Base-by-base conservation (phyloP, 1,284 basidiomycete genomes). In the Leccinum pachyderme region DNA sequence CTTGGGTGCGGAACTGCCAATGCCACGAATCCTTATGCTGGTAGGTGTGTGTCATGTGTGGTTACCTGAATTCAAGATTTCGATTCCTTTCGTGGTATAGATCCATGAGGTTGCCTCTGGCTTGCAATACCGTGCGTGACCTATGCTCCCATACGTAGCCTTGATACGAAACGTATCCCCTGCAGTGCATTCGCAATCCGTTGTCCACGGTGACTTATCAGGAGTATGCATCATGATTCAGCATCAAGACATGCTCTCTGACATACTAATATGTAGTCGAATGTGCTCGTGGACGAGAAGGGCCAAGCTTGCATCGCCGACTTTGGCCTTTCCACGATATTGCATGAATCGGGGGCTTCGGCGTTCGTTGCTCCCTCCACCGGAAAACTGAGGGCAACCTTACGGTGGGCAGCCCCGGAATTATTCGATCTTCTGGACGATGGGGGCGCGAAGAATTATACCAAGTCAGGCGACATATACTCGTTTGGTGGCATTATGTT, bases 401-500 rank as follows among this genome's bases (percentile, higher is more conserved):
- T 46, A 25, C 52, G 57, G 6, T 62, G 60, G 57, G 43, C 45
- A 32, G 46, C 52, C 12, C 57, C 57, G 1, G 58, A 65, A 28
- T 8, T 48, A 18, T 43, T 54, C 8, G 51, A 29, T 41, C 43
- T 56, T n/a, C 22, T 32, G 9, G 37, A 18, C 9, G 49, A 53
- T 28, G 5, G 4, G 7, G 33, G 25, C 2, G 9, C 22, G 13
- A 44, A 44, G 41, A 44, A 6, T 24, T 44, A 49, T 27, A 15
- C 29, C 13, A 29, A 29, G 8, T 58, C 57, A 9, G 51, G 47
- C 3, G 58, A 63, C 22, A 49, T 61, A 25, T 61, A 56, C 47
- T 59, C 60, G 3, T 63, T 63, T 15, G 54, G 58, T 22, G 13
- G 58, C 7, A 52, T 64, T 1, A 65, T 63, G 63, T 29, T 54